Evolutionary conservation across 2,329 filamentous ascomycete genomes (phyloP), one percentile per base, ranked within the genome.

Genomic region (Pestalotiopsis sp.): DNA sequence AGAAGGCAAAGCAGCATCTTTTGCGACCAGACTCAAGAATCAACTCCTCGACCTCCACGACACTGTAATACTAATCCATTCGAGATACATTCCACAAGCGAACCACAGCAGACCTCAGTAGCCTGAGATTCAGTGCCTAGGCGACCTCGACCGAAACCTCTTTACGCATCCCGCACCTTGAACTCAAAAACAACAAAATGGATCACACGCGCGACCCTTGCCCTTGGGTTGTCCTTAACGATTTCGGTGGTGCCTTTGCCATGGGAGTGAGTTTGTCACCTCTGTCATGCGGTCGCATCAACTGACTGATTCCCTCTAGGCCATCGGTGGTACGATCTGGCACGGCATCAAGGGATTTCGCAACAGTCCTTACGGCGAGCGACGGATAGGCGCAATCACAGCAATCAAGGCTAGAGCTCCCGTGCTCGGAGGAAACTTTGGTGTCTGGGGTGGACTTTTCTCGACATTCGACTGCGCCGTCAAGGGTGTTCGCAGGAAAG

Each of bases 171-270:
- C 31, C 14, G 17, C 23, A 59, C 17, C 59, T 14, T 39, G 14
- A 36, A 27, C 59, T 20, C 25, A 45, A 20, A 36, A 45, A 55
- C 45, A 31, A 52, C 67, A 63, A 65, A 67, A 96, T 97, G 92
- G 95, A 99, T 90, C 96, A 98, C 87, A 92, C 93, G 72, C 90
- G 96, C 85, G 96, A 98, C 83, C 96, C 96, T 71, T 98, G 96
- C 84, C 96, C 96, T 68, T 98, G 92, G 91, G 95, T 98, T 78
- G 93, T 96, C 73, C 88, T 98, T 74, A 97, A 95, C 83, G 96
- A 99, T 85, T 98, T 98, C 80, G 96, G 96, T 72, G 96, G 96
- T 83, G 96, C 95, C 68, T 98, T 98, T 78, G 91, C 89, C 79
- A 98, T 98, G 95, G 95, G 95, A 76, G 94, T 62, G 59, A 39